These are phyloP conservation scores for Pisolithus tinctorius DNA, from an alignment of 768 basidiomycete species.

Conservation along the genomic window DNA sequence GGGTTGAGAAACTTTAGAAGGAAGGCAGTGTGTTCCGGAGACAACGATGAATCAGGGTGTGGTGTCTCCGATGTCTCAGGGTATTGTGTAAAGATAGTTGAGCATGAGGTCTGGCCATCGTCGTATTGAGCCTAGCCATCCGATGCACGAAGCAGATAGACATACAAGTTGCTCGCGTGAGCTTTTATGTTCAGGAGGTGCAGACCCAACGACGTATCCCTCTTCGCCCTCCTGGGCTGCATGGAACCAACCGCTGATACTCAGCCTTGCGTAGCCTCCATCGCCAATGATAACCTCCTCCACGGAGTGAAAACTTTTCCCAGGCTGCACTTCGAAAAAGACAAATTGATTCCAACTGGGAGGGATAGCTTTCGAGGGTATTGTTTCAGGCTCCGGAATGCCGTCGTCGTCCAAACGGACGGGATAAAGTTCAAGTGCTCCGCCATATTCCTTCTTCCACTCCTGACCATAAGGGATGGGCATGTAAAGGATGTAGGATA, in stretches of 20 bases:
- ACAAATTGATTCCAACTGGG: constrained; percentile 89
- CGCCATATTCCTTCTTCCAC: constrained; percentile 90
- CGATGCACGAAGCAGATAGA: constrained; percentile 17
- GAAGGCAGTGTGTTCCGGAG: constrained; percentile 57
- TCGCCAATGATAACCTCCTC: constrained; percentile 87
- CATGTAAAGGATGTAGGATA: constrained; percentile 97
- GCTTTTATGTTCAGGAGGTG: constrained; percentile 49
- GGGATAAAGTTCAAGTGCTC: constrained; percentile 91
- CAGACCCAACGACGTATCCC: constrained; percentile 57
- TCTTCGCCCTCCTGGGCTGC: constrained; percentile 87
- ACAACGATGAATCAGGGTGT: constrained; percentile 46
- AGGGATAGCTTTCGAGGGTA: constrained; percentile 61
- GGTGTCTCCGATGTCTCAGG: constrained; percentile 40
- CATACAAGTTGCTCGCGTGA: constrained; percentile 91
- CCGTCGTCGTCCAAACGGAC: constrained; percentile 51
- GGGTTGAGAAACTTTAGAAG: constrained; percentile 84
- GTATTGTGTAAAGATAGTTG: constrained; percentile 53
- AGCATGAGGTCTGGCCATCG: constrained; percentile 48
- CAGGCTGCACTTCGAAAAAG: constrained; percentile 90
- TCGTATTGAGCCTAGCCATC: constrained; percentile 5
- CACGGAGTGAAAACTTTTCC: constrained; percentile 92
- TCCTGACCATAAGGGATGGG: constrained; percentile 65
- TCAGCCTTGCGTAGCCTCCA: constrained; percentile 69
- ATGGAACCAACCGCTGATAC: constrained; percentile 98
- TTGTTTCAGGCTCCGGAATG: constrained; percentile 54